Base-by-base conservation (phyloP, 352 stramenopile genomes). In the Phytophthora macrochlamydospora region DNA sequence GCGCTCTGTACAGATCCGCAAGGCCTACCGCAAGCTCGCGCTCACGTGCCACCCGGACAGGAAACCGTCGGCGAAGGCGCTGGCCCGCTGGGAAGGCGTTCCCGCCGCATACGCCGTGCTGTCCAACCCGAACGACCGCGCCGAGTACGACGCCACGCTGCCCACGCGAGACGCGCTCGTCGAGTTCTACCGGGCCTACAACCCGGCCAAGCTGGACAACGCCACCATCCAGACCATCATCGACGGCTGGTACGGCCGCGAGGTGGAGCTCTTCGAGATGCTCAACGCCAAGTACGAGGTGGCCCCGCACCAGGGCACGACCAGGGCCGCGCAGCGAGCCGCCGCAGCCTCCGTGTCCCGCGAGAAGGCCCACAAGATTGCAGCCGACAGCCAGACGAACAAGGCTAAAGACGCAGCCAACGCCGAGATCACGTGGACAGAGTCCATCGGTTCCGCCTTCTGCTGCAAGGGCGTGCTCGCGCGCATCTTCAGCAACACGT, bases 21-120 rank as follows among this genome's bases (percentile, higher is more conserved):
- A 87, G 50, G 88, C 91, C 4, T 98, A 98, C 66, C 86, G 89
- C 7, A 94, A 87, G 66, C 68, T 97, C 43, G 90, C 87, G 44
- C 78, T 96, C 40, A 83, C 85, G 59, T 96, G 87, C 56, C 92
- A 98, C 62, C 92, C 92, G 1, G 92, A 98, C 66, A 95, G 97
- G 64, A 99, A 99, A 75, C 87, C 91, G 50, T 85, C 73, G 1
- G 54, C 75, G 1, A 83, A 90, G 44, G 83, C 81, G 8, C 73
- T 91, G 46, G 79, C 78, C 46, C 79, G 78, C 29, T 95, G 87
- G 87, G 87, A 95, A 43, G 87, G 87, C 40, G 85, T 95, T 35
- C 87, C 65, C 24, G 72, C 79, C 6, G 87, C 87, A 3, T 95
- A 95, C 64, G 79, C 83, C 1, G 70, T 95, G 42, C 54, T 95